Percentiles rank a stretch among this genome's conserved stretches.
These are phyloP conservation scores for Aspergillus hancockii DNA, from an alignment of 495 filamentous ascomycete genomes.

Conservation along the genomic window DNA sequence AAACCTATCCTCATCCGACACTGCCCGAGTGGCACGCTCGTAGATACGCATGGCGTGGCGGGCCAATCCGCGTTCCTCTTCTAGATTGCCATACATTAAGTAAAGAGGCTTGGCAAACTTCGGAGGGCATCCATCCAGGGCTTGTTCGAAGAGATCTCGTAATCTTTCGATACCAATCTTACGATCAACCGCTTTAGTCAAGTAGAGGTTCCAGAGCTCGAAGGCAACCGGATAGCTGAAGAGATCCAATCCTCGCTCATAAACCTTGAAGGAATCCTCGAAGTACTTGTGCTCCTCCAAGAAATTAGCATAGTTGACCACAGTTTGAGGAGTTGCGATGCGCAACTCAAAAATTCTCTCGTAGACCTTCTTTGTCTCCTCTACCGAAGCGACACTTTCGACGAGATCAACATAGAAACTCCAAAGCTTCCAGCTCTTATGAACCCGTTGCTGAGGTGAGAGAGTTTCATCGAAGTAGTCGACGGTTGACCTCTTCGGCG, in stretches of 20 bases:
- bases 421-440: conserved; percentile 99
- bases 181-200: conserved; percentile 95
- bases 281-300: conserved; percentile 95
- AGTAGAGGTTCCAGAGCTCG: conserved; percentile 97
- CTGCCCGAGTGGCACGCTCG: conserved; percentile 92
- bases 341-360: conserved; percentile 97
- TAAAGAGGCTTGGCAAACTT: conserved; percentile 96
- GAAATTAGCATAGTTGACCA: conserved; percentile 97
- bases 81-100: conserved; percentile 96
- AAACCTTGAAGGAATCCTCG: conserved; percentile 96
- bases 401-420: conserved; percentile 99
- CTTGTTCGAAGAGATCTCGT: conserved; percentile 95
- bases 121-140: conserved; percentile 89
- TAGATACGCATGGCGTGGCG: conserved; percentile 99
- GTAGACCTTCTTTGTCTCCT: conserved; percentile 92
- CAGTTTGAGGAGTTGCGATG: conserved; percentile 96
- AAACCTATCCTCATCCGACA: conserved; percentile 89
- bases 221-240: conserved; percentile 98
- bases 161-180: conserved; percentile 93
- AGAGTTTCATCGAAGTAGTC: conserved; percentile 98
- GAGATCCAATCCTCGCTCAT: conserved; percentile 92
- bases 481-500: conserved; percentile 89
- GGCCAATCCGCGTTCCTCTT: conserved; percentile 95
- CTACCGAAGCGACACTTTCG: conserved; percentile 86
- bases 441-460: conserved; percentile 91